Base-by-base conservation (phyloP, 192 early-diverging fungal species). In the Thamnidium elegans region DNA sequence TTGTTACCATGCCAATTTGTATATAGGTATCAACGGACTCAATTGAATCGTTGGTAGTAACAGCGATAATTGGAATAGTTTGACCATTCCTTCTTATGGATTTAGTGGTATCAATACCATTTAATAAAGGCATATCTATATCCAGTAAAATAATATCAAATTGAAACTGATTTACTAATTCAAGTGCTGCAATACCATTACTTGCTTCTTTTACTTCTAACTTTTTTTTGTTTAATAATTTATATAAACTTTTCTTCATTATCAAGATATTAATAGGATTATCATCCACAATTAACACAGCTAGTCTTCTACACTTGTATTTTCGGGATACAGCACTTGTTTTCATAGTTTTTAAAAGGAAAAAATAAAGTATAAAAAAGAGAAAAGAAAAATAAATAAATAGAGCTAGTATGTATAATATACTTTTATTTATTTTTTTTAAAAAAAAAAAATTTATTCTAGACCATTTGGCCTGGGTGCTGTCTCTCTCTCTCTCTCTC, bases 121-220 rank as follows among this genome's bases (percentile, higher is more conserved):
- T 79, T 7, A 87, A 62, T 19, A 58, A 72, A 10, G 85, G 84
- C 85, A 86, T 86, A 54, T 87, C 85, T 62, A 87, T 87, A 52
- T 87, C 86, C 64, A 87, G 74, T 26, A 87, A 79, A 47, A 87
- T 77, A 3, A 84, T 54, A 70, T 87, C 86, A 65, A 80, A 82
- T 13, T 66, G 51, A 21, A 66, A 67, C 47, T 65, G 62, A n/a
- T 72, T 58, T 46, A 87, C 73, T 32, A 71, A 71, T 36, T 76
- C 65, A 7, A 87, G 55, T 17, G 81, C 81, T 17, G 64, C 61
- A 45, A 77, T 66, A 21, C 86, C 86, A 48, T 77, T 78, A 58
- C 14, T 63, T 58, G 66, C 81, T 67, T 7, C 74, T 71, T 45
- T 85, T 76, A 69, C 79, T 70, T 62, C 80, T 73, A 62, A 73